A percentile compares a stretch with the other conserved stretches of the same genome.
These are phyloP conservation scores for Aspergillus sp. DNA, from an alignment of 2,329 filamentous ascomycete species.

Conservation along the genomic window DNA sequence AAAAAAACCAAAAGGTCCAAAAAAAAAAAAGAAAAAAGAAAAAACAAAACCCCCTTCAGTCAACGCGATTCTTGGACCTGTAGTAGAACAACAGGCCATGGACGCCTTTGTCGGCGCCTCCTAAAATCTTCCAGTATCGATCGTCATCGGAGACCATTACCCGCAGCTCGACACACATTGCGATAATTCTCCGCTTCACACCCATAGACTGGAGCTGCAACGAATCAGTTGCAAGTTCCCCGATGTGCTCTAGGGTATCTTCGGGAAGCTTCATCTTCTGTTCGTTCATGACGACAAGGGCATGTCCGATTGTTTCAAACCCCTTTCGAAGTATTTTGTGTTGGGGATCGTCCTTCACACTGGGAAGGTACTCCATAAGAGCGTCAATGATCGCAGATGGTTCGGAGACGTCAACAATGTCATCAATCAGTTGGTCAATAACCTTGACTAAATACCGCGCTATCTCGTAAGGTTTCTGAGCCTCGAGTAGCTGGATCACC, in stretches of 20 bases:
- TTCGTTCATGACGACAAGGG: background rate
- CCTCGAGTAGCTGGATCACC: background rate
- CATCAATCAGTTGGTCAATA: background rate
- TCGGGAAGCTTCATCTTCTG: background rate
- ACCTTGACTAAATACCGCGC: background rate
- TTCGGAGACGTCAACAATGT: background rate
- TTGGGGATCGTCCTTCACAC: background rate
- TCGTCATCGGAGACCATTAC: constrained; percentile 28
- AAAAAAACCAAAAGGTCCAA: background rate
- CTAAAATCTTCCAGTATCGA: constrained; percentile 31
- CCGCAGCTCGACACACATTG: constrained; percentile 31
- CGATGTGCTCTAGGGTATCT: background rate
- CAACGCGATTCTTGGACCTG: constrained; percentile 18
- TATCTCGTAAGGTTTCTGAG: background rate
- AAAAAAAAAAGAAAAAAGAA: background rate
- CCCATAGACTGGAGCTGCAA: background rate
- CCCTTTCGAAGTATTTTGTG: background rate
- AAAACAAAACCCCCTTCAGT: background rate
- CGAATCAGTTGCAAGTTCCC: background rate
- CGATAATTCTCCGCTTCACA: constrained; percentile 31
- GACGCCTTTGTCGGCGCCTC: constrained; percentile 29
- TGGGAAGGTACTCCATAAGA: background rate
- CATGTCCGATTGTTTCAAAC: background rate
- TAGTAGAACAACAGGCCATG: constrained; percentile 40
- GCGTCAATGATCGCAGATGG: background rate